These are phyloP conservation scores for Trichoderma sp. DNA, from an alignment of 2,329 filamentous ascomycete species.

Conservation along the genomic window DNA sequence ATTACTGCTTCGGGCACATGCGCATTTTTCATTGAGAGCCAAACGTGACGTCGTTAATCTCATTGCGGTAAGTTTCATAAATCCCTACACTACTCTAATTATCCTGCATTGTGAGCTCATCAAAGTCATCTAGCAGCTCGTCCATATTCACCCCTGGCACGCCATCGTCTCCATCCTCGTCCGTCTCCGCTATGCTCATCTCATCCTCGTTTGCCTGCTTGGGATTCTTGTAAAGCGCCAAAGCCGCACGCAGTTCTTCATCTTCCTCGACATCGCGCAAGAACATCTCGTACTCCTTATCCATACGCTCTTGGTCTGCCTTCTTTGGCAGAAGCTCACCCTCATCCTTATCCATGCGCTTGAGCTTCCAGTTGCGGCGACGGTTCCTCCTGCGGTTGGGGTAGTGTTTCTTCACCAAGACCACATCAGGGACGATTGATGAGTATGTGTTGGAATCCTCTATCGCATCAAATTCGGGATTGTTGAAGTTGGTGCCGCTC, in stretches of 20 bases:
- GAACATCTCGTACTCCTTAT: constrained; percentile 96
- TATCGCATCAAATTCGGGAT: constrained; percentile 76
- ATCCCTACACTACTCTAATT: constrained; percentile 29
- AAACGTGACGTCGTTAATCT: constrained; percentile 6
- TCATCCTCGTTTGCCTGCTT: constrained; percentile 55
- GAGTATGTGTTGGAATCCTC: constrained; percentile 74
- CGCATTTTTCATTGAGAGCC: background rate
- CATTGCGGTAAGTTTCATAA: constrained; percentile 20
- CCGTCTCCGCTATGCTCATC: constrained; percentile 67
- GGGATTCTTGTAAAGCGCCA: constrained; percentile 80
- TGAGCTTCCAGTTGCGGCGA: constrained; percentile 87
- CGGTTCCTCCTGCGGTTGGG: constrained; percentile 76
- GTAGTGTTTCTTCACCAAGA: constrained; percentile 97
- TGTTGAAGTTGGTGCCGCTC: constrained; percentile 89
- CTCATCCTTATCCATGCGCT: constrained; percentile 88
- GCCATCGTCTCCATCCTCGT: constrained; percentile 60
- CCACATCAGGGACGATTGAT: constrained; percentile 81
- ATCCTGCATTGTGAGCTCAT: constrained; percentile 63
- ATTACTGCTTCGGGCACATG: background rate
- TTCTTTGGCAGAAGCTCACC: constrained; percentile 83
- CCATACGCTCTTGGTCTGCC: constrained; percentile 81
- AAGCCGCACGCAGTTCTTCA: constrained; percentile 75
- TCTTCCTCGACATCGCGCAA: constrained; percentile 96
- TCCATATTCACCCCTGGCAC: constrained; percentile 71
- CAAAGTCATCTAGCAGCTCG: constrained; percentile 87